phyloP scores from a whole-genome alignment of 345 rosid species.

The Murraya paniculata region DNA sequence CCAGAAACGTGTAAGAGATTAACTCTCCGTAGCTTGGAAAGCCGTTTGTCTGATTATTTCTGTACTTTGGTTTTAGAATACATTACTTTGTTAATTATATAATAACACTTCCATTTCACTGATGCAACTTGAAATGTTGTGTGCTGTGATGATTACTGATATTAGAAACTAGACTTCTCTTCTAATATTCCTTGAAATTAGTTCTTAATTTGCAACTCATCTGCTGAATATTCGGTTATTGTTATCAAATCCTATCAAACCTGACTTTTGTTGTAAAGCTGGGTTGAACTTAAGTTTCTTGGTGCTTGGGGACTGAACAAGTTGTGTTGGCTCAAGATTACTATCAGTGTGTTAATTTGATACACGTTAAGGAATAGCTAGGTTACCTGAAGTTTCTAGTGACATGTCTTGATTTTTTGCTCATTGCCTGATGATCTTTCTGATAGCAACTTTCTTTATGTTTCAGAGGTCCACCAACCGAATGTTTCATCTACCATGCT shows the following conservation, averaged over 20 bases:
- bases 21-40: background rate
- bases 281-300: background rate
- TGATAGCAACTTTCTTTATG: slow-evolving; percentile 11
- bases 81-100: background rate
- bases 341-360: slow-evolving; percentile 1
- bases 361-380: background rate
- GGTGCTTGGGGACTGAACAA: too few species aligned
- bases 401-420: background rate
- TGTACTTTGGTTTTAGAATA: background rate
- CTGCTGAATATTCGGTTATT: background rate
- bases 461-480: slow-evolving; percentile 95
- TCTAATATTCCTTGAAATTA: background rate
- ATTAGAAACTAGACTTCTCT: background rate
- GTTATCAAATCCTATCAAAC: background rate
- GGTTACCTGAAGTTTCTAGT: background rate
- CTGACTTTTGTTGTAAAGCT: background rate
- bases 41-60: background rate
- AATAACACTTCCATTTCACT: background rate
- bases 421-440: background rate
- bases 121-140: background rate
- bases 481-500: slow-evolving; percentile 85
- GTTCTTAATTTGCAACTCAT: background rate
- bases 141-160: background rate
- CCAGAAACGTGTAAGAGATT: slow-evolving; percentile 75
- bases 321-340: background rate